These are phyloP conservation scores for Yamadazyma akitaensis DNA, from an alignment of 805 yeast species.

Conservation along the genomic window DNA sequence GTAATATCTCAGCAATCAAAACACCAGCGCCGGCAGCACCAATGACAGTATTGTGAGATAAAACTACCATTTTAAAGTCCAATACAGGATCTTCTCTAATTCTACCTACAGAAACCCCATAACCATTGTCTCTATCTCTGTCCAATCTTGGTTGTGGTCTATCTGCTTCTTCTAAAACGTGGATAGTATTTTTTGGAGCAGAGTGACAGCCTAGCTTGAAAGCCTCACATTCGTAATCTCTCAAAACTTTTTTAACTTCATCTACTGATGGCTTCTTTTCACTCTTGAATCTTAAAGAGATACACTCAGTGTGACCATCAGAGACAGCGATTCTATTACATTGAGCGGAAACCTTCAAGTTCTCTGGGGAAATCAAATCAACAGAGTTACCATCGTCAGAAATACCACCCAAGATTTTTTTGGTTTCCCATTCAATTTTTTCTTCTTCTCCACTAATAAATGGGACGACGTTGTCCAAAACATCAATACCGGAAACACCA, in stretches of 20 bases:
- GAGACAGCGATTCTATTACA: constrained; percentile 96
- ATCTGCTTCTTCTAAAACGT: constrained; percentile 84
- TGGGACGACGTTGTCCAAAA: constrained; percentile 91
- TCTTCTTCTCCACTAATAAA: constrained; percentile 97
- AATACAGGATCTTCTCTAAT: constrained; percentile 89
- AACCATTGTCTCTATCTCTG: constrained; percentile 92
- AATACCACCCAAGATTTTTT: constrained; percentile 79
- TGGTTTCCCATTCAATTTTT: constrained; percentile 97
- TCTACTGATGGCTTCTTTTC: constrained; percentile 84
- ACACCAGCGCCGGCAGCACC: constrained; percentile 99
- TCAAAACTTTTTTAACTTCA: constrained; percentile 65
- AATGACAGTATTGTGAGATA: constrained; percentile 94
- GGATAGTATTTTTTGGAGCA: constrained; percentile 91
- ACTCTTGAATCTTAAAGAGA: constrained; percentile 76
- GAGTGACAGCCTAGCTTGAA: constrained; percentile 75
- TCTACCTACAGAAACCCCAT: constrained; percentile 93
- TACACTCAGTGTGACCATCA: constrained; percentile 97
- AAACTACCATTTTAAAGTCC: constrained; percentile 94
- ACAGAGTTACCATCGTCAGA: constrained; percentile 53
- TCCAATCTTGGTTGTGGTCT: constrained; percentile 98
- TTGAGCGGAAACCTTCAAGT: constrained; percentile 87
- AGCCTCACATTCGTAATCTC: constrained; percentile 82
- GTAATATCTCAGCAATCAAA: constrained; percentile 86
- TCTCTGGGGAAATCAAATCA: constrained; percentile 57
- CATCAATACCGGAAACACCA: constrained; percentile 93